Evolutionary conservation across 129 eudicot species (phyloP).

Genomic region (Lonicera japonica): DNA sequence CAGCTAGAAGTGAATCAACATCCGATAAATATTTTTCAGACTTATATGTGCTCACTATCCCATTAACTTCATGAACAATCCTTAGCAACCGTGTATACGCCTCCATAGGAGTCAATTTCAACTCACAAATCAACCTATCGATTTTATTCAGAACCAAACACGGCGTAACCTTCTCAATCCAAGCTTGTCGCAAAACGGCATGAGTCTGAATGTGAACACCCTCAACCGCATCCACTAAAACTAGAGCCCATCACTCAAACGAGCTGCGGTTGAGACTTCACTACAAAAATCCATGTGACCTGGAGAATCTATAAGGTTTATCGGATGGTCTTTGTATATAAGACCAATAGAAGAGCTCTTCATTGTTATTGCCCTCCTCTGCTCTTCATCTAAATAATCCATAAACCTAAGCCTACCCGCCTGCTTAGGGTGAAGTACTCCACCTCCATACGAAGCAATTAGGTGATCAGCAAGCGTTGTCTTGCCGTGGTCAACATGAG

Average conservation of each 20-base stretch:
- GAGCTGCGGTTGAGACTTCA: constrained; percentile 93
- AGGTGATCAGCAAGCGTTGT: constrained; percentile 93
- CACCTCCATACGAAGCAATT: constrained; percentile 82
- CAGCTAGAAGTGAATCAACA: constrained; percentile 83
- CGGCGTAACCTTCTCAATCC: constrained; percentile 88
- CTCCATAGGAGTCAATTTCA: constrained; percentile 85
- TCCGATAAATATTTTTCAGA: constrained; percentile 90
- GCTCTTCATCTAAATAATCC: constrained; percentile 96
- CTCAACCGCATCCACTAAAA: constrained; percentile 95
- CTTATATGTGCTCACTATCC: constrained; percentile 75
- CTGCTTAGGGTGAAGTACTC: constrained; percentile 86
- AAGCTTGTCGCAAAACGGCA: constrained; percentile 90
- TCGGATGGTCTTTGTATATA: constrained; percentile 33
- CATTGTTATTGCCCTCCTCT: constrained; percentile 93
- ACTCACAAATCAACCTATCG: constrained; percentile 78
- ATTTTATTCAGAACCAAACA: constrained; percentile 93
- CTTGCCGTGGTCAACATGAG: constrained; percentile 98
- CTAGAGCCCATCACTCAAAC: constrained; percentile 89
- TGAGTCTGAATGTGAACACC: constrained; percentile 98
- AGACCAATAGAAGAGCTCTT: constrained; percentile 84
- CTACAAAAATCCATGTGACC: constrained; percentile 99
- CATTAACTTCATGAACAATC: constrained; percentile 91
- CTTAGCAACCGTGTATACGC: constrained; percentile 63
- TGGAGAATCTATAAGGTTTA: constrained; percentile 89
- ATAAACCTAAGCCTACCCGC: constrained; percentile 78